These are phyloP conservation scores for Amaranthus hypochondriacus DNA, from an alignment of 148 eudicot genomes.

Conservation along the genomic window DNA sequence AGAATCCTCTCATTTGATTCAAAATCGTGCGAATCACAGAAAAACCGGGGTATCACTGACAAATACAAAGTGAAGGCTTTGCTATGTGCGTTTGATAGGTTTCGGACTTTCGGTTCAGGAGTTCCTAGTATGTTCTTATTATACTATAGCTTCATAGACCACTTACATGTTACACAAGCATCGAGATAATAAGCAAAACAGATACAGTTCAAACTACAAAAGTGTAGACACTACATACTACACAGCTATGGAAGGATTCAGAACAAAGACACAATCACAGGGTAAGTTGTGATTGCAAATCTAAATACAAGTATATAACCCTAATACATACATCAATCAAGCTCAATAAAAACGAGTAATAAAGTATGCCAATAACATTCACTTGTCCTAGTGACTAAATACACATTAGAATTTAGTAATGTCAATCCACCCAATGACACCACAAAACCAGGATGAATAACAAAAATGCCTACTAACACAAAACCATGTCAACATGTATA, in stretches of 20 bases:
- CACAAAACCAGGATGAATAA: background rate
- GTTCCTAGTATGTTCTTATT: background rate
- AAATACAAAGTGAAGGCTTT: background rate
- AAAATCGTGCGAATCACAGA: background rate
- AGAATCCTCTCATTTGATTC: too few relatives aligned
- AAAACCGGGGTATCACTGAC: background rate
- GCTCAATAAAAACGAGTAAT: background rate
- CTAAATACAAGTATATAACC: too few relatives aligned
- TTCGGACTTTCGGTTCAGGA: background rate
- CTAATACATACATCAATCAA: background rate
- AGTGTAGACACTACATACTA: too few relatives aligned
- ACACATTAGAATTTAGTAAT: background rate
- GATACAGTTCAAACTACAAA: too few relatives aligned
- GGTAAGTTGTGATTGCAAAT: too few relatives aligned
- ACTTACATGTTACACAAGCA: background rate
- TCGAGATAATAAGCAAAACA: background rate
- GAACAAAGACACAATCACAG: too few relatives aligned
- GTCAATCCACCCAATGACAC: background rate
- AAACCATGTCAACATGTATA: too few relatives aligned
- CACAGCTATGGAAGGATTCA: too few relatives aligned
- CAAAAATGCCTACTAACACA: too few relatives aligned
- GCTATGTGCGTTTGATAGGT: background rate
- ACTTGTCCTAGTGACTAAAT: background rate
- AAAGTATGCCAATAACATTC: background rate
- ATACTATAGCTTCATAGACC: background rate